Base-by-base conservation (phyloP, 2,329 filamentous ascomycete species). In the Colletotrichum godetiae region DNA sequence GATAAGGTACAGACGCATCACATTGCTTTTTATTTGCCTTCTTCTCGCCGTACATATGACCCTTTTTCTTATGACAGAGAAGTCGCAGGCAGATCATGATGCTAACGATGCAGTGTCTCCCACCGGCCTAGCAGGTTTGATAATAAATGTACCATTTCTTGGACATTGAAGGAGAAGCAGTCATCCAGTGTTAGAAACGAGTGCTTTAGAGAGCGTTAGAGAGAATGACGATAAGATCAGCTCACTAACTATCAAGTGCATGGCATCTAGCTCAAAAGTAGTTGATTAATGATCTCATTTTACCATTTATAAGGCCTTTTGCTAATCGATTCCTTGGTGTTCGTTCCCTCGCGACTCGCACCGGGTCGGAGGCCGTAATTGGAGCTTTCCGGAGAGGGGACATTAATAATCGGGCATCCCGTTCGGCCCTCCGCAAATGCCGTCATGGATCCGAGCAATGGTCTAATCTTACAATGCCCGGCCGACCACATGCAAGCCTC, bases 401-500 rank as follows among this genome's bases (percentile, higher is more conserved):
- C 53, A 73, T 73, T 73, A 71, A 57, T 66, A 73, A 73, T 73
- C 71, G 61, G 49, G 49, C 27, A 15, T 57, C 46, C 60, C 61
- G 71, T 58, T 57, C 67, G 67, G 71, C 67, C 42, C 60, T 73
- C 67, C 55, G 67, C 55, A 55, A 6, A 73, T 73, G 67, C 67
- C 71, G 71, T 70, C 67, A 73, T 73, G 60, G 33, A 57, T 61
- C 67, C 67, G 67, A 73, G 35, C 71, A 22, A 71, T 73, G 60
- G 60, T 61, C 60, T 73, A 73, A 70, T 66, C 55, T 59, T 24
- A 22, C 27, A 49, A 27, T 27, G 19, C 35, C 37, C 13, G 27
- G 31, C 35, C 35, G 53, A 64, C 19, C 31, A 60, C 33, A 56
- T 46, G 60, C 42, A 19, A 33, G 37, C 22, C 66, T 59, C 46